phyloP scores from a whole-genome alignment of 352 stramenopile genomes.

The Aphanomyces invadans region DNA sequence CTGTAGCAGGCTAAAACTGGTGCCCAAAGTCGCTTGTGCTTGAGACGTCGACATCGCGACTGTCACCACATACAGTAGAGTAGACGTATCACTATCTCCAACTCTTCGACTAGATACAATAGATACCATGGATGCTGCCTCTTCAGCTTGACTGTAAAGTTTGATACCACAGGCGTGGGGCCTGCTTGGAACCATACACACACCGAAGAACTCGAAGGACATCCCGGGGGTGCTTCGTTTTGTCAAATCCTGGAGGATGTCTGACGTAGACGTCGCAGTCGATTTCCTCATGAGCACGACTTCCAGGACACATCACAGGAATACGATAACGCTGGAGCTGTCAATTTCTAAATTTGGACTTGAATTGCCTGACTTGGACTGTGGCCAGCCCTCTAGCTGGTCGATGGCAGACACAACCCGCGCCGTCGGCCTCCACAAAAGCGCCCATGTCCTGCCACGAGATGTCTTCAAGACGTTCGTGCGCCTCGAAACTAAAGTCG shows the following conservation, averaged over 20 bases:
- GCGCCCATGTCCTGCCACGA: conserved; percentile 34
- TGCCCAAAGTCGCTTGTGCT: neutral
- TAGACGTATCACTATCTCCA: neutral
- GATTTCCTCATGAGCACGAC: no score
- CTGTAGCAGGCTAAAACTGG: neutral
- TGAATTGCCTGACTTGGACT: no score
- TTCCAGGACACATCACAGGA: no score
- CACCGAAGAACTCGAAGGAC: neutral
- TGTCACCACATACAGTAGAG: neutral
- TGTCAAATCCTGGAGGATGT: neutral
- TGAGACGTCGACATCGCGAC: neutral
- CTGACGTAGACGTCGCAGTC: neutral
- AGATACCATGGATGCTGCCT: neutral
- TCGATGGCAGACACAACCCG: neutral
- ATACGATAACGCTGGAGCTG: no score
- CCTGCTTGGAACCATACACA: conserved; percentile 4
- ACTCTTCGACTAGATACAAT: neutral
- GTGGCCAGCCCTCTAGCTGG: no score
- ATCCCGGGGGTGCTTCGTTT: neutral
- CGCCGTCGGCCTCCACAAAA: neutral
- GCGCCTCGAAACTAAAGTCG: conserved; percentile 36
- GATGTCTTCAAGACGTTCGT: conserved; percentile 67
- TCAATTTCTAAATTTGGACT: no score
- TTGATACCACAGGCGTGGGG: neutral
- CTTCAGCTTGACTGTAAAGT: neutral